Percentiles rank a stretch among this genome's conserved stretches.
Evolutionary conservation across 495 filamentous ascomycete species (phyloP).

Genomic region (Evansstolkia leycettana): DNA sequence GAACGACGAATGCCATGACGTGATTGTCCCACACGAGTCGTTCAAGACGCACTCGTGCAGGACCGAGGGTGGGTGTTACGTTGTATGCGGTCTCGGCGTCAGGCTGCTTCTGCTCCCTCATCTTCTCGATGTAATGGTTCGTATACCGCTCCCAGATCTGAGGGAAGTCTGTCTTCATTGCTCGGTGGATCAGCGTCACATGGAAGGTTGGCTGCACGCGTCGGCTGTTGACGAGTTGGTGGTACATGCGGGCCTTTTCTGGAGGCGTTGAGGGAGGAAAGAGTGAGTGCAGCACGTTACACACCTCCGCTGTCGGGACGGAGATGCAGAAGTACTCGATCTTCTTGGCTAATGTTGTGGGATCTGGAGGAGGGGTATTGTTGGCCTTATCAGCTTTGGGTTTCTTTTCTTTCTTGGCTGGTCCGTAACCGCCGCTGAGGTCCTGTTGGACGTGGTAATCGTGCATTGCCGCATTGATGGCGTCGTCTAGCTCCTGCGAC

Average conservation of each 20-base stretch:
- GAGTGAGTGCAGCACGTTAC: constrained; percentile 47
- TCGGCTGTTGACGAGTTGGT: constrained; percentile 54
- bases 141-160: constrained; percentile 62
- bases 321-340: constrained; percentile 78
- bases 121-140: constrained; percentile 30
- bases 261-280: constrained; percentile 34
- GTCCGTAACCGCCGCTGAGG: constrained; percentile 38
- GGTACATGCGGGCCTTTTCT: constrained; percentile 53
- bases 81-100: constrained; percentile 25
- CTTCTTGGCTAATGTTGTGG: constrained; percentile 28
- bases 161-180: constrained; percentile 39
- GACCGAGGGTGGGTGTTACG: constrained; percentile 32
- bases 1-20: constrained; percentile 78
- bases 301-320: constrained; percentile 45
- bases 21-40: constrained; percentile 67
- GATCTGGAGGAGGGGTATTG: constrained; percentile 7
- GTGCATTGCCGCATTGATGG: constrained; percentile 61
- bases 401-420: constrained; percentile 23
- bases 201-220: constrained; percentile 83
- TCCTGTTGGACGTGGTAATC: constrained; percentile 69
- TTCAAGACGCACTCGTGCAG: constrained; percentile 46
- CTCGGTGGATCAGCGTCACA: constrained; percentile 83
- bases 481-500: constrained; percentile 62
- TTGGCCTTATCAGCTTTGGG: constrained; percentile 17
- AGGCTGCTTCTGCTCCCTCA: constrained; percentile 13